Evolutionary conservation across 164 flowering plant species (phyloP).

Genomic region (Piper longum): DNA sequence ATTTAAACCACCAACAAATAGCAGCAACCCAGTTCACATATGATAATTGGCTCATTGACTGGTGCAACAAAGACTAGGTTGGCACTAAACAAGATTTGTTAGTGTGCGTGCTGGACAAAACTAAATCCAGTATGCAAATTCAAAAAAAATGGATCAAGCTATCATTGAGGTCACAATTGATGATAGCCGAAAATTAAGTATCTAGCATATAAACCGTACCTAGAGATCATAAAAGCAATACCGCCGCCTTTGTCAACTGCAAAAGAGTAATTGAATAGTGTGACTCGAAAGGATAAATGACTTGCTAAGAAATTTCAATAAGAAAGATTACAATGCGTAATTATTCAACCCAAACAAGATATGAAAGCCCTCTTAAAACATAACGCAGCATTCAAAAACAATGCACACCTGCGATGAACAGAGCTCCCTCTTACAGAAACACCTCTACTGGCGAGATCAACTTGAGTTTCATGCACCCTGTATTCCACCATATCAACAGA

Average conservation of each 20-base stretch:
- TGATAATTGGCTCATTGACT: no score
- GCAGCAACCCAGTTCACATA: no score
- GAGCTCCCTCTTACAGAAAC: slow-evolving; percentile 32
- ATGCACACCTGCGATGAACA: slow-evolving; percentile 31
- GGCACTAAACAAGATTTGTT: no score
- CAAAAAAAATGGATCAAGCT: not conserved
- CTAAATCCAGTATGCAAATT: no score
- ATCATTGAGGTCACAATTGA: not conserved
- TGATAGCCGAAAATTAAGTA: not conserved
- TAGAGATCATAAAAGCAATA: slow-evolving; percentile 62
- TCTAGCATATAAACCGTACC: slow-evolving; percentile 6
- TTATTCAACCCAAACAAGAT: not conserved
- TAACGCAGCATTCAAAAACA: not conserved
- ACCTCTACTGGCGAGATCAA: slow-evolving; percentile 39
- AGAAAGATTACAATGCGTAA: not conserved
- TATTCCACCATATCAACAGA: slow-evolving; percentile 54
- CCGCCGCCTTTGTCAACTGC: slow-evolving; percentile 64
- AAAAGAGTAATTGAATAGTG: slow-evolving; percentile 2
- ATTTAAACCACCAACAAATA: no score
- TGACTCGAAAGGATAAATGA: not conserved
- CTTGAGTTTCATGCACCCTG: slow-evolving; percentile 55
- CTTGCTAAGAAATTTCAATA: not conserved
- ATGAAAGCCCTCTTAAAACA: not conserved
- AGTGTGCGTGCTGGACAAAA: no score
- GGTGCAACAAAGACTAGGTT: no score